Evolutionary conservation across 1,139 yeast genomes (phyloP).

Genomic region (Schizosaccharomyces versatilis): DNA sequence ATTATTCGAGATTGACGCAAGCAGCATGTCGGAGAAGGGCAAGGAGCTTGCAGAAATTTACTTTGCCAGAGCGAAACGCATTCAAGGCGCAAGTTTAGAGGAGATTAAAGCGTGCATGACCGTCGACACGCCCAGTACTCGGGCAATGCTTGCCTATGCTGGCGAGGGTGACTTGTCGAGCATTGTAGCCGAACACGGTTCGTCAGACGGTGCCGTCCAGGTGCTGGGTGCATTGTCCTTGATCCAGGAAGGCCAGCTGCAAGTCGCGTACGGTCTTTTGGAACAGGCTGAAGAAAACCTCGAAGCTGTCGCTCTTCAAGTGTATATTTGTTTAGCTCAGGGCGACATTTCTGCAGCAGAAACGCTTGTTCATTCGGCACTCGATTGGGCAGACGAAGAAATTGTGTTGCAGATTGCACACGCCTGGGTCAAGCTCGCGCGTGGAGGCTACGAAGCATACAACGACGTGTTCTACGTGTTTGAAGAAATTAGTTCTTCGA

Average conservation of each 20-base stretch:
- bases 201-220: not conserved
- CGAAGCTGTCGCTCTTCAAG: not conserved
- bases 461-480: not conserved
- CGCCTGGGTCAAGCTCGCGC: not conserved
- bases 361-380: not conserved
- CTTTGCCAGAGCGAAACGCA: not conserved
- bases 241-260: not conserved
- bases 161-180: not conserved
- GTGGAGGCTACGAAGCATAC: not conserved
- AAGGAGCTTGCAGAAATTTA: not conserved
- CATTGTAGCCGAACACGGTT: not conserved
- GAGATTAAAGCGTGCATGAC: not conserved
- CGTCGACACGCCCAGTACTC: not conserved
- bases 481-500: not conserved
- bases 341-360: not conserved
- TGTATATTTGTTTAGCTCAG: not conserved
- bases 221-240: not conserved
- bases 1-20: not conserved
- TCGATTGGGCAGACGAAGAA: slow-evolving; percentile 2
- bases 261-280: not conserved
- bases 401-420: slow-evolving; percentile 1
- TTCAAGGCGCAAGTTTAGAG: not conserved
- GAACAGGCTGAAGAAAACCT: not conserved
- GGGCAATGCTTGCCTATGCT: not conserved
- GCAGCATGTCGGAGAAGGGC: not conserved